phyloP scores from a whole-genome alignment of 2,329 filamentous ascomycete genomes.

The Stagonosporopsis cucurbitacearum region DNA sequence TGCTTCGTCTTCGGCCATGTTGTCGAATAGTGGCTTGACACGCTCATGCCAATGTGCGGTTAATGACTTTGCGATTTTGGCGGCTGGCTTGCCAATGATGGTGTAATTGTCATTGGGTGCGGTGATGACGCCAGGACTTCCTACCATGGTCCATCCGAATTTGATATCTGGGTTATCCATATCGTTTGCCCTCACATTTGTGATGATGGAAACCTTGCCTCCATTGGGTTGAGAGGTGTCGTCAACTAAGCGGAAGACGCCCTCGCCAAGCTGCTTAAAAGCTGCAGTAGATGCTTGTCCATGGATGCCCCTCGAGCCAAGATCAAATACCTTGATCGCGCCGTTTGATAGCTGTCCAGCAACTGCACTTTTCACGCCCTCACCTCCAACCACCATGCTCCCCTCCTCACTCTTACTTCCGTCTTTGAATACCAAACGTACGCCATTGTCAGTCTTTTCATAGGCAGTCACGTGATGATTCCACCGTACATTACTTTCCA shows the following conservation, averaged over 20 bases:
- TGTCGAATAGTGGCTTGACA: conserved; percentile 63
- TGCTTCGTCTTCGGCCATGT: conserved; percentile 63
- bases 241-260: conserved; percentile 65
- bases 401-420: conserved; percentile 66
- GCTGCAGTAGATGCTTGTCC: conserved; percentile 68
- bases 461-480: conserved; percentile 64
- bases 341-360: conserved; percentile 66
- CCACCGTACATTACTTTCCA: conserved; percentile 64
- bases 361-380: conserved; percentile 67
- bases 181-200: conserved; percentile 67
- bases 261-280: conserved; percentile 68
- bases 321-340: conserved; percentile 67
- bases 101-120: conserved; percentile 66
- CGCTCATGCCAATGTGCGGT: conserved; percentile 63
- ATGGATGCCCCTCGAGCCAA: conserved; percentile 68
- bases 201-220: conserved; percentile 61
- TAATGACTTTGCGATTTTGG: conserved; percentile 63
- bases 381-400: conserved; percentile 65
- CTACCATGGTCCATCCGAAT: conserved; percentile 71
- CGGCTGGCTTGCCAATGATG: conserved; percentile 63
- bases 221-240: conserved; percentile 54
- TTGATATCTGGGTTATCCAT: conserved; percentile 63
- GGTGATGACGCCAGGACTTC: conserved; percentile 62
- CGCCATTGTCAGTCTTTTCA: conserved; percentile 61
- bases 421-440: conserved; percentile 65